Evolutionary conservation across 2,329 filamentous ascomycete genomes (phyloP).

Genomic region (Pyrenophora seminiperda): DNA sequence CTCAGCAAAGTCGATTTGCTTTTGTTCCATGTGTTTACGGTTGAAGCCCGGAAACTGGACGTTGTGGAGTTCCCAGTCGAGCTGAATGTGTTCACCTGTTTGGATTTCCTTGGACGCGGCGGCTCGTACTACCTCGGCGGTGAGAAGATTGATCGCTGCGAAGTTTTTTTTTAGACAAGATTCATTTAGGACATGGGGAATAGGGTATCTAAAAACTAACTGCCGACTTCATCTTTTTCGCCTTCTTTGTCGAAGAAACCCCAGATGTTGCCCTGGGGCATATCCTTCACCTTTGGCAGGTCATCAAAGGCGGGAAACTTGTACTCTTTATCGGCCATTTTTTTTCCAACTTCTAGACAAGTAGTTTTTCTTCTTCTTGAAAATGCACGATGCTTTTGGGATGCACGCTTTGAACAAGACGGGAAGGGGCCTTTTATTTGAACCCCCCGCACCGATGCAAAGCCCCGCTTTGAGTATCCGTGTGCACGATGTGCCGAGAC

Average conservation of each 20-base stretch:
- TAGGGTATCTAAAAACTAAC: conserved; percentile 37
- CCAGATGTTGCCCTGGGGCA: conserved; percentile 45
- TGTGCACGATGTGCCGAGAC: conserved; percentile 1
- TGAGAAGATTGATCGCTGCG: conserved; percentile 50
- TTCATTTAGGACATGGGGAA: not conserved
- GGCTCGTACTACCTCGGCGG: conserved; percentile 57
- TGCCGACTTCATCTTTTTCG: conserved; percentile 59
- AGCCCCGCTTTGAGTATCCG: conserved; percentile 3
- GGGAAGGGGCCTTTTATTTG: not conserved
- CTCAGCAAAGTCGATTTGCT: conserved; percentile 54
- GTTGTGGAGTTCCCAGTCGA: conserved; percentile 63
- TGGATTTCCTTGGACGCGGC: conserved; percentile 59
- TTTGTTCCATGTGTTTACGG: conserved; percentile 57
- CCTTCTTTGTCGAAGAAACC: conserved; percentile 43
- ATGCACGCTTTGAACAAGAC: not conserved
- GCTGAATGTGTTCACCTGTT: conserved; percentile 57
- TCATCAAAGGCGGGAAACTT: conserved; percentile 43
- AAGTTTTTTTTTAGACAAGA: conserved; percentile 20
- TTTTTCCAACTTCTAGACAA: not conserved
- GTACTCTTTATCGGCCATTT: conserved; percentile 20
- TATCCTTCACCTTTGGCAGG: conserved; percentile 36
- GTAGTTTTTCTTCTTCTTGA: not conserved
- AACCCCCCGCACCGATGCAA: conserved; percentile 2
- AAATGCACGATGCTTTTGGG: not conserved
- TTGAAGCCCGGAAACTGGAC: conserved; percentile 61